A percentile compares a stretch with the other conserved stretches of the same genome.
Conservation (phyloP, 228 moss, liverwort and hornwort species). For the Sphagnum fallax region DNA sequence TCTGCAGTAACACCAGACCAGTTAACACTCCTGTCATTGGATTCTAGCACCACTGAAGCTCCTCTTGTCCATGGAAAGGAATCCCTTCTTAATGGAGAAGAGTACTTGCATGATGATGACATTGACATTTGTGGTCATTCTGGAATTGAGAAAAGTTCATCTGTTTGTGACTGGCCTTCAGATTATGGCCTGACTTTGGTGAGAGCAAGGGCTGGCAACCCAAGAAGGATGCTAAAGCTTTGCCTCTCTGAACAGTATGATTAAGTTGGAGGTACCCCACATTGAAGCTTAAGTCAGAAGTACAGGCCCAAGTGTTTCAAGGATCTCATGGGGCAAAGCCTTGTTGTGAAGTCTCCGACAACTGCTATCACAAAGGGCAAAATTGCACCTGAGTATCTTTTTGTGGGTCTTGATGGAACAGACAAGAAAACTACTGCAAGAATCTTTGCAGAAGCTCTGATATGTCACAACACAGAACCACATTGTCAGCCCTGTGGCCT, state of each 20-base stretch:
- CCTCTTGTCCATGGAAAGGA: constrained; percentile 28
- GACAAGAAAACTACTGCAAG: constrained; percentile 86
- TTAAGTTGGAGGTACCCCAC: constrained; percentile 6
- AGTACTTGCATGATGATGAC: constrained; percentile 2
- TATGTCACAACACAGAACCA: constrained; percentile 60
- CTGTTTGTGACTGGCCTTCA: constrained; percentile 26
- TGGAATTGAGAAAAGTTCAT: constrained; percentile 1
- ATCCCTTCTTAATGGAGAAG: not conserved
- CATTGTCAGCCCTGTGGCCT: constrained; percentile 70
- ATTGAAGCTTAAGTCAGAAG: constrained; percentile 62
- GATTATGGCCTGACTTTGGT: constrained; percentile 9
- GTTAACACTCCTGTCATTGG: constrained; percentile 9
- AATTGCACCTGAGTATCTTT: constrained; percentile 82
- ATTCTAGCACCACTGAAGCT: constrained; percentile 10
- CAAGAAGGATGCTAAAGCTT: not conserved
- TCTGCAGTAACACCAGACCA: constrained; percentile 23
- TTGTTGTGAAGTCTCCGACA: constrained; percentile 81
- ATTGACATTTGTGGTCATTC: constrained; percentile 8
- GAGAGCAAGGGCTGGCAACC: constrained; percentile 6
- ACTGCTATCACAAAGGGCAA: constrained; percentile 67
- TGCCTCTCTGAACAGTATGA: not conserved
- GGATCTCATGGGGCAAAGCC: constrained; percentile 70
- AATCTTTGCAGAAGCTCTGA: constrained; percentile 78
- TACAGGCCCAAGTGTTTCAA: constrained; percentile 71
- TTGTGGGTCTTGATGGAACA: constrained; percentile 73